A percentile compares a stretch with the other conserved stretches of the same genome.
Evolutionary conservation across 352 stramenopile species (phyloP).

Genomic region (Globisporangium solare): DNA sequence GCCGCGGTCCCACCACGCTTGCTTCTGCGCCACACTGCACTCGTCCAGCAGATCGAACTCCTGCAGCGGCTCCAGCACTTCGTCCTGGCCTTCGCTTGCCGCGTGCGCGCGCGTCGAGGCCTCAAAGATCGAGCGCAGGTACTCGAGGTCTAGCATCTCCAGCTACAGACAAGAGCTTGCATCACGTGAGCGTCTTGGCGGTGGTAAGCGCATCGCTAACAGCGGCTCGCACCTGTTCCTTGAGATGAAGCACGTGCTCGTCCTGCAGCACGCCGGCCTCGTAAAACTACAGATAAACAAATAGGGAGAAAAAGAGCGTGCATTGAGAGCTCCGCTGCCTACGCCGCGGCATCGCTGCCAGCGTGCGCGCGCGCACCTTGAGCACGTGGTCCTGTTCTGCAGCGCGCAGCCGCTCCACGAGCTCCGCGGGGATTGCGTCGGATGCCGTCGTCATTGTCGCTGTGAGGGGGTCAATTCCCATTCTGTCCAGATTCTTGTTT

Average conservation of each 20-base stretch:
- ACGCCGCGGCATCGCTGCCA: too few relatives aligned
- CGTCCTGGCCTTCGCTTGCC: conserved; percentile 8
- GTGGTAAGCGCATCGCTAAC: background rate
- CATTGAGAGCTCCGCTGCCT: too few relatives aligned
- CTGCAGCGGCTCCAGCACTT: conserved; percentile 56
- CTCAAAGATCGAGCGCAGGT: conserved; percentile 58
- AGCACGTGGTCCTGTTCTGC: conserved; percentile 70
- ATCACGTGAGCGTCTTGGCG: too few relatives aligned
- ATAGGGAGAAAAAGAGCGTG: too few relatives aligned
- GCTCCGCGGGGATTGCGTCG: conserved; percentile 17
- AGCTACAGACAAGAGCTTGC: conserved; percentile 27
- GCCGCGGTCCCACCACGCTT: conserved; percentile 42
- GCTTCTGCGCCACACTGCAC: conserved; percentile 34
- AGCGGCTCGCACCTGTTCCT: conserved; percentile 30
- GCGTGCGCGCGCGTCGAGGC: conserved; percentile 34
- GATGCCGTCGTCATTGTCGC: background rate
- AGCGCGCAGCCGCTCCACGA: conserved; percentile 26
- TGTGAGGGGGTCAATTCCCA: background rate
- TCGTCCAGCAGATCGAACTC: conserved; percentile 55
- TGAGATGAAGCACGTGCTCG: conserved; percentile 36
- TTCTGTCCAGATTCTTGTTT: background rate
- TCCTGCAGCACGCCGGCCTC: conserved; percentile 38
- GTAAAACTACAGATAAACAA: conserved; percentile 46
- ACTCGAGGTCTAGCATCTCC: conserved; percentile 59
- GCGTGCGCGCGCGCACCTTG: conserved; percentile 27